phyloP scores from a whole-genome alignment of 192 early-diverging fungal genomes.

The Phycomyces blakesleeanus region DNA sequence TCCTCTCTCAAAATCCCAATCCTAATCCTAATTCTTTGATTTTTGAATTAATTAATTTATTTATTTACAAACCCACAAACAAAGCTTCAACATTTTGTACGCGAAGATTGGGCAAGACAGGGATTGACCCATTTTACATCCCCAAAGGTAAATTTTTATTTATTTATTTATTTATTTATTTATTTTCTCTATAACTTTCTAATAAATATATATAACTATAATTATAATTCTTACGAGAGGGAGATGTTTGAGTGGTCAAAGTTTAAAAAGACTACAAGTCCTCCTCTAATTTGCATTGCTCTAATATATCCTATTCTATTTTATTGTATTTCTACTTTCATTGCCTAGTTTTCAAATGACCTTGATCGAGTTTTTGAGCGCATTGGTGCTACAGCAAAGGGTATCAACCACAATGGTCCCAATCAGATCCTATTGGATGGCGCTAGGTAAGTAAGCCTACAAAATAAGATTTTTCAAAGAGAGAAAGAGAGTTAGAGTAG shows the following conservation, averaged over 20 bases:
- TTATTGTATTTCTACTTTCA: too few relatives aligned
- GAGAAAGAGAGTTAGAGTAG: too few relatives aligned
- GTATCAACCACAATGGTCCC: constrained; percentile 53
- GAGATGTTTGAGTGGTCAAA: too few relatives aligned
- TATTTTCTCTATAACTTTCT: background rate
- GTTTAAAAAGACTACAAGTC: too few relatives aligned
- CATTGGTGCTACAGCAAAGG: constrained; percentile 49
- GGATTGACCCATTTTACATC: constrained; percentile 56
- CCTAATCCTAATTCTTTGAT: too few relatives aligned
- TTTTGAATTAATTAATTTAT: too few relatives aligned
- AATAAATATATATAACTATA: constrained; percentile 15
- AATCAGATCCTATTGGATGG: constrained; percentile 65
- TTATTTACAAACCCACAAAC: too few relatives aligned
- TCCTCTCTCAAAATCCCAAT: too few relatives aligned
- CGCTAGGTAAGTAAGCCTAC: constrained; percentile 36
- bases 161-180: too few relatives aligned
- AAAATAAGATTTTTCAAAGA: background rate
- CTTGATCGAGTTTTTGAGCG: constrained; percentile 56
- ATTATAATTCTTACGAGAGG: too few relatives aligned
- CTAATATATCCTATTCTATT: too few relatives aligned
- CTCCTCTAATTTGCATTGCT: too few relatives aligned
- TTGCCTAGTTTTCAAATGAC: constrained; percentile 36
- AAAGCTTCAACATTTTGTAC: constrained; percentile 57
- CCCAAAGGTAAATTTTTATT: constrained; percentile 29
- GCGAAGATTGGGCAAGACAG: constrained; percentile 66